Percentiles rank a stretch among this genome's conserved stretches.
Evolutionary conservation across 805 yeast species (phyloP).

Genomic region (Cyberlindnera subsufficiens): DNA sequence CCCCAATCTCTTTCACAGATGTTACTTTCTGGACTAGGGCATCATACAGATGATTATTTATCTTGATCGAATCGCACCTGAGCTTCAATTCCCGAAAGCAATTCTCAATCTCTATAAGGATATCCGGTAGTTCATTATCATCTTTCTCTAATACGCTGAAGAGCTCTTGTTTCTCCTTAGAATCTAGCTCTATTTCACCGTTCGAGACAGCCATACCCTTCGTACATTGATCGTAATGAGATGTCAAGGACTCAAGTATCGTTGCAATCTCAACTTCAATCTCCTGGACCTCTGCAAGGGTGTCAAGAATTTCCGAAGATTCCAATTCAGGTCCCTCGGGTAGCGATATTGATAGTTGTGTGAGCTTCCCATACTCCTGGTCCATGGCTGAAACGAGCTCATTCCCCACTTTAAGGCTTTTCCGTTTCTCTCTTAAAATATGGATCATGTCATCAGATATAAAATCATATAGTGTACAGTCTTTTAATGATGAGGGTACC

Average conservation of each 20-base stretch:
- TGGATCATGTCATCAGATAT: slow-evolving; percentile 32
- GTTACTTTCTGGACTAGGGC: neutral
- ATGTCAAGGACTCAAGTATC: slow-evolving; percentile 63
- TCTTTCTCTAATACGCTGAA: slow-evolving; percentile 46
- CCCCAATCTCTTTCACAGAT: slow-evolving; percentile 3
- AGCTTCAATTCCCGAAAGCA: slow-evolving; percentile 1
- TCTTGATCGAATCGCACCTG: neutral
- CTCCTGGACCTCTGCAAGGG: slow-evolving; percentile 35
- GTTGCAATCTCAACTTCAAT: slow-evolving; percentile 68
- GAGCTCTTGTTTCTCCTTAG: slow-evolving; percentile 33
- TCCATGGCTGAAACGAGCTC: slow-evolving; percentile 1
- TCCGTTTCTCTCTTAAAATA: slow-evolving; percentile 2
- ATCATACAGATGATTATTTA: neutral
- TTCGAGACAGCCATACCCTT: slow-evolving; percentile 34
- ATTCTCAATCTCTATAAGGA: slow-evolving; percentile 41
- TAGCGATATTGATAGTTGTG: neutral
- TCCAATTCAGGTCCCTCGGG: neutral
- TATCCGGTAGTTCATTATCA: slow-evolving; percentile 49
- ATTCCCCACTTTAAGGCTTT: neutral
- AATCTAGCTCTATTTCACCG: slow-evolving; percentile 25
- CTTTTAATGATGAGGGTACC: neutral
- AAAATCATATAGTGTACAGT: slow-evolving; percentile 37
- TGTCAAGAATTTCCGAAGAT: slow-evolving; percentile 9
- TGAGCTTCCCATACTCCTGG: neutral
- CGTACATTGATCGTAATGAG: slow-evolving; percentile 76